These are phyloP conservation scores for Sedum album DNA, from an alignment of 164 flowering plant genomes.

Conservation along the genomic window DNA sequence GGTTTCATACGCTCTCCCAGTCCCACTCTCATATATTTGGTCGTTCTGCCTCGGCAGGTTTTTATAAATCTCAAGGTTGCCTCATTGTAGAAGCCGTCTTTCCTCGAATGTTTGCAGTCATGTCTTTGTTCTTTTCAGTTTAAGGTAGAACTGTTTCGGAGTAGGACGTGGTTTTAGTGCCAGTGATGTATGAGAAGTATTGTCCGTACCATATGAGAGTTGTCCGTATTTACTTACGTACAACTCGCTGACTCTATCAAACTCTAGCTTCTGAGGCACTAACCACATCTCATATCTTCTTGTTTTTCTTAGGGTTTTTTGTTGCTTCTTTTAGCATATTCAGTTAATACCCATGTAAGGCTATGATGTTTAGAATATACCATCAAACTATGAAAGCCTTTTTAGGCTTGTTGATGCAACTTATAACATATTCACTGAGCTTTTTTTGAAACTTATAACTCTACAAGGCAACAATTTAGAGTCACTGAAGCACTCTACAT, in stretches of 20 bases:
- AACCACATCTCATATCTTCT: no score
- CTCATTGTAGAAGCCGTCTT: no score
- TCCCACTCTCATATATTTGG: no score
- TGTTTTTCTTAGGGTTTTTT: no score
- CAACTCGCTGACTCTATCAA: background rate
- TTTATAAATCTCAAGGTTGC: no score
- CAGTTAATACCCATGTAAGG: constrained; percentile 8
- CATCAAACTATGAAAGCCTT: constrained; percentile 38
- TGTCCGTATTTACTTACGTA: background rate
- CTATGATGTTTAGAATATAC: constrained; percentile 27
- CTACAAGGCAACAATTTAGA: constrained; percentile 32
- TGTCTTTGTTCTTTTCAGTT: no score
- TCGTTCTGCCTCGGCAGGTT: no score
- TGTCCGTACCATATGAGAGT: background rate
- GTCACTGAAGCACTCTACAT: constrained; percentile 25
- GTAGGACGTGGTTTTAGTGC: background rate
- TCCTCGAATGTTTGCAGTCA: no score
- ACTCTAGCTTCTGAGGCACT: background rate
- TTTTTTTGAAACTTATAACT: constrained; percentile 4
- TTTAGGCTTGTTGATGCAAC: constrained; percentile 25
- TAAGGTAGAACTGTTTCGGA: no score
- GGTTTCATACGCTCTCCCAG: no score
- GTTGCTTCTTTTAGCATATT: background rate
- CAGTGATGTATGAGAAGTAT: background rate
- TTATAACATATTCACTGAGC: constrained; percentile 18